Base-by-base conservation (phyloP, 2,329 filamentous ascomycete genomes). In the Capronia americana region DNA sequence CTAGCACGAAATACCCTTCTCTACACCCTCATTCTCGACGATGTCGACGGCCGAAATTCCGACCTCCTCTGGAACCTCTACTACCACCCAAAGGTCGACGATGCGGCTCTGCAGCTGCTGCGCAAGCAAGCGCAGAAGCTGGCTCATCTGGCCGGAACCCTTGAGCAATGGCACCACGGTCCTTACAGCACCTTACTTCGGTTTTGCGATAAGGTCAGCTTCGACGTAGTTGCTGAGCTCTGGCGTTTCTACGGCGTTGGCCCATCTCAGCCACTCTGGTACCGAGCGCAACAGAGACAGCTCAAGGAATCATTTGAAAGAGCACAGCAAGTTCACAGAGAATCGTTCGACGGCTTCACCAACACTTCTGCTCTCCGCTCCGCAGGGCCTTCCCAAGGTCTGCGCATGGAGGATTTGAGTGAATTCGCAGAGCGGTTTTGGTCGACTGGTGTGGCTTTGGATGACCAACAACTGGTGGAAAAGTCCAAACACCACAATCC, bases 1-100 rank as follows among this genome's bases (percentile, higher is more conserved):
- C 24, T 30, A 86, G 86, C 85, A 30, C 82, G 87, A 2, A 88
- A 89, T 72, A 73, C 84, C 32, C 68, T 88, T 2, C 74, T 87
- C 0, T 76, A 87, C 34, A 83, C 82, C 0, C 73, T 88, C 1
- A 74, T 88, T 46, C 57, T 84, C 6, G 83, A 85, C n/a, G 71
- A 77, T 30, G 64, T 73, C 6, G 64, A 75, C 0, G 69, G 68
- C 24, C 48, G 74, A 28, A 65, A 72, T 12, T 58, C 67, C 0
- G 73, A 78, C 1, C 60, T 71, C 7, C 74, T 84, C 3, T 88
- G 85, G 85, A 80, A 84, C 64, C 75, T 85, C 41, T 89, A 86
- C 75, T 87, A 87, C 73, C 79, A 87, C 69, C 71, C 85, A 3
- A 80, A 79, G 44, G 67, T 89, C 4, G 78, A 81, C 56, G 67